A percentile compares a stretch with the other conserved stretches of the same genome.
Conservation (phyloP, 257 asterid genomes). For the Primulina huaijiensis region DNA sequence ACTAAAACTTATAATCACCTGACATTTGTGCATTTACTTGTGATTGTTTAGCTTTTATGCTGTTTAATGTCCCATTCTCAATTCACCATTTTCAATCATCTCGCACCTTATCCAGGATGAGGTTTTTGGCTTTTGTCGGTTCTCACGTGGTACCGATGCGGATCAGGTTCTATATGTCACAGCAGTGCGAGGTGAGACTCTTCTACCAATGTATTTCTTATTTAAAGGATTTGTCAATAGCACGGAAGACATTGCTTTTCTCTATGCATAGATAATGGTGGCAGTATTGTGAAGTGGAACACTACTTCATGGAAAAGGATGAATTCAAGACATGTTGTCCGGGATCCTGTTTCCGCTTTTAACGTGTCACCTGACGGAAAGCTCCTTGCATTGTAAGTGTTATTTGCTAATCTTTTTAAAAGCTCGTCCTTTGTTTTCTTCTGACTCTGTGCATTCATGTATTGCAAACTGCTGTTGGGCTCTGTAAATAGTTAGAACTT, state of each 20-base stretch:
- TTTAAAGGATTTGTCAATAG: constrained; percentile 4
- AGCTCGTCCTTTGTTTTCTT: constrained; percentile 11
- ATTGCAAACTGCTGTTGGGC: constrained; percentile 15
- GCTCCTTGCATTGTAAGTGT: constrained; percentile 72
- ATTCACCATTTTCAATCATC: constrained; percentile 12
- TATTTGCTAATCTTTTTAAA: constrained; percentile 1
- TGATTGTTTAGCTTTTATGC: no score
- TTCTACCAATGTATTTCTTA: constrained; percentile 15
- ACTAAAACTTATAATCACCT: no score
- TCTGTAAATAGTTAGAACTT: neutral
- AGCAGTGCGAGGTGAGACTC: constrained; percentile 57
- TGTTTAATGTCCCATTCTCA: constrained; percentile 6
- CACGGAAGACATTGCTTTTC: constrained; percentile 19
- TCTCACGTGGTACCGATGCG: constrained; percentile 52
- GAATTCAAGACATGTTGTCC: constrained; percentile 50
- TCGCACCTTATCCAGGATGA: constrained; percentile 57
- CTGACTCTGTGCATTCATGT: neutral
- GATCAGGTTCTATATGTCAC: constrained; percentile 65
- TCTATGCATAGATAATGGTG: constrained; percentile 48
- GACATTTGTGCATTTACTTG: constrained; percentile 19
- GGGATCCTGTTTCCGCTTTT: constrained; percentile 80
- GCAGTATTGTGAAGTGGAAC: constrained; percentile 64
- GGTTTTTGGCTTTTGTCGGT: constrained; percentile 67
- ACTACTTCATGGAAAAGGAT: constrained; percentile 68
- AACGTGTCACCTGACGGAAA: constrained; percentile 83